A percentile compares a stretch with the other conserved stretches of the same genome.
Evolutionary conservation across 1,139 yeast species (phyloP).

Genomic region (Martiniozyma asiatica): DNA sequence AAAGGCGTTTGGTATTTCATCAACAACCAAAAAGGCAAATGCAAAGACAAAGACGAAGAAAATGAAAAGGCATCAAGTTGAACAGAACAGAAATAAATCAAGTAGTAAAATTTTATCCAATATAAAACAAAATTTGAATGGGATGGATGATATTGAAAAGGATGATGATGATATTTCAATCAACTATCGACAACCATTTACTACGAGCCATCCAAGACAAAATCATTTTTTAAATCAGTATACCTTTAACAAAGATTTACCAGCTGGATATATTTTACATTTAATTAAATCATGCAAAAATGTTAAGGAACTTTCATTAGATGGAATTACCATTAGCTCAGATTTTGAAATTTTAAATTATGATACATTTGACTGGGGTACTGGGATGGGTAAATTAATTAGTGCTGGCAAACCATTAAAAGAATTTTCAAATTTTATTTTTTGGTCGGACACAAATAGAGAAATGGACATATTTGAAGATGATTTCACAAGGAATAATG

Average conservation of each 20-base stretch:
- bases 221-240: constrained; percentile 46
- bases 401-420: constrained; percentile 5
- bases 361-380: constrained; percentile 18
- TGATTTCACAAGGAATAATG: constrained; percentile 7
- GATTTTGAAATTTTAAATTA: constrained; percentile 41
- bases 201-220: constrained; percentile 52
- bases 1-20: no score
- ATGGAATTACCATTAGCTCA: constrained; percentile 40
- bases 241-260: constrained; percentile 51
- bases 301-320: constrained; percentile 36
- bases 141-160: not conserved
- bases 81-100: no score
- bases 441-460: constrained; percentile 20
- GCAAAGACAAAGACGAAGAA: no score
- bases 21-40: no score
- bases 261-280: constrained; percentile 56
- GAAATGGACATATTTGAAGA: constrained; percentile 15
- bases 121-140: no score
- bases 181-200: not conserved
- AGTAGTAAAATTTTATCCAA: no score
- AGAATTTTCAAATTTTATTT: constrained; percentile 13
- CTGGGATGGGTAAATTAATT: constrained; percentile 12
- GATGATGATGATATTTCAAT: not conserved
- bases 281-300: constrained; percentile 49
- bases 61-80: no score